These are phyloP conservation scores for Francoa sonchifolia DNA, from an alignment of 441 rosid species.

Conservation along the genomic window DNA sequence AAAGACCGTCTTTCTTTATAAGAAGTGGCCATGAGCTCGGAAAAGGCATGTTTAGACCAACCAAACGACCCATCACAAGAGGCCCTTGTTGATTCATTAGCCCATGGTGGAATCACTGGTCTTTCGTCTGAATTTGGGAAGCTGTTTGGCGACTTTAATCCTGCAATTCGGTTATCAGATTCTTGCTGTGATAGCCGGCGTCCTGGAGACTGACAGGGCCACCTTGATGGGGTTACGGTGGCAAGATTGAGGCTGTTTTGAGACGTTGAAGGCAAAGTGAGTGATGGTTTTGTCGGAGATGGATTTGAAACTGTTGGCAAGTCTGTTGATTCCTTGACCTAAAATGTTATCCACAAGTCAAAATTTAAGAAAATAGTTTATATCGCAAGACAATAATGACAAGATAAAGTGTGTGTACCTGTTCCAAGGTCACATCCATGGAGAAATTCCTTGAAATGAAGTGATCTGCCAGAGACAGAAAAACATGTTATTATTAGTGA, in stretches of 20 bases:
- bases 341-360: slow-evolving; percentile 11
- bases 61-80: slow-evolving; percentile 58
- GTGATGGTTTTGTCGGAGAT: slow-evolving; percentile 42
- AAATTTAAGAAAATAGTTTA: slow-evolving; percentile 4
- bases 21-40: slow-evolving; percentile 72
- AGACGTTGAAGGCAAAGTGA: slow-evolving; percentile 57
- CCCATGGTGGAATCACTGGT: slow-evolving; percentile 34
- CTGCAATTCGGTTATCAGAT: slow-evolving; percentile 30
- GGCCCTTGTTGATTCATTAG: slow-evolving; percentile 38
- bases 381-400: slow-evolving; percentile 3
- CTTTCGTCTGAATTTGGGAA: slow-evolving; percentile 43
- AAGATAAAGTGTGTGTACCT: slow-evolving; percentile 36
- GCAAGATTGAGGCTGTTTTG: slow-evolving; percentile 37
- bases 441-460: slow-evolving; percentile 49
- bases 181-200: slow-evolving; percentile 29
- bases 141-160: slow-evolving; percentile 37
- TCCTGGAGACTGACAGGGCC: slow-evolving; percentile 27
- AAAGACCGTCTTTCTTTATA: slow-evolving; percentile 47
- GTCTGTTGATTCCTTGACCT: slow-evolving; percentile 46
- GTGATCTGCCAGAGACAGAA: slow-evolving; percentile 37
- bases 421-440: slow-evolving; percentile 49
- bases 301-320: slow-evolving; percentile 26
- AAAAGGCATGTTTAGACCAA: slow-evolving; percentile 75
- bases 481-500: background rate
- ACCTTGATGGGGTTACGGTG: slow-evolving; percentile 31